phyloP scores from a whole-genome alignment of 1,139 yeast genomes.

The Pneumocystis canis region DNA sequence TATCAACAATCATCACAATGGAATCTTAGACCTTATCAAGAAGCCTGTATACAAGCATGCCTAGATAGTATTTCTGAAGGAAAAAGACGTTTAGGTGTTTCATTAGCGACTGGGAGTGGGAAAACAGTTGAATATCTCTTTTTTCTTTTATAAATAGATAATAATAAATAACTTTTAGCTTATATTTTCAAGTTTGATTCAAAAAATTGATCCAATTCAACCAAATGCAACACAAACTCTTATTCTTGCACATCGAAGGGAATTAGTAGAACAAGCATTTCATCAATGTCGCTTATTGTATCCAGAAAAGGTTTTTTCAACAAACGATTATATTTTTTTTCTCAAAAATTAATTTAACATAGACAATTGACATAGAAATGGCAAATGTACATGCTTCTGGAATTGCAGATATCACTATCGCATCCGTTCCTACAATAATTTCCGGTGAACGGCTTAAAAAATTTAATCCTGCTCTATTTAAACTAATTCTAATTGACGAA shows the following conservation, averaged over 20 bases:
- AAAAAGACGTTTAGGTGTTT: constrained; percentile 54
- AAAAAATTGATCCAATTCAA: constrained; percentile 30
- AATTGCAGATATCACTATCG: constrained; percentile 53
- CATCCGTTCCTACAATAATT: constrained; percentile 56
- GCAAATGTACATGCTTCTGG: constrained; percentile 31
- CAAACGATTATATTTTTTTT: too few species aligned
- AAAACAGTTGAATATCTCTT: constrained; percentile 42
- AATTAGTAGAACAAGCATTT: constrained; percentile 60
- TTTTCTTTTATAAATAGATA: neutral
- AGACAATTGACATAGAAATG: constrained; percentile 60
- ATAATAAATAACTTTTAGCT: constrained; percentile 1
- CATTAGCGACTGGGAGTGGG: constrained; percentile 91
- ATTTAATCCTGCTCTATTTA: constrained; percentile 45
- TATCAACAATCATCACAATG: too few species aligned
- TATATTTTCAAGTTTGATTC: constrained; percentile 54
- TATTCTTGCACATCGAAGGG: constrained; percentile 70
- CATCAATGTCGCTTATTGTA: constrained; percentile 33
- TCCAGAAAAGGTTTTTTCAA: constrained; percentile 28
- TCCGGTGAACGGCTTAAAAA: constrained; percentile 35
- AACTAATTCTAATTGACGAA: constrained; percentile 72
- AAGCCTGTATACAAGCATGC: constrained; percentile 49
- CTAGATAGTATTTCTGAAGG: constrained; percentile 36
- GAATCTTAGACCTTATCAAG: constrained; percentile 48
- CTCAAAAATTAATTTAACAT: neutral
- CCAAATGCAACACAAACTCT: constrained; percentile 38